Percentiles rank a stretch among this genome's conserved stretches.
Evolutionary conservation across 108 stramenopile species (phyloP).

Genomic region (Licmophora abbreviata): DNA sequence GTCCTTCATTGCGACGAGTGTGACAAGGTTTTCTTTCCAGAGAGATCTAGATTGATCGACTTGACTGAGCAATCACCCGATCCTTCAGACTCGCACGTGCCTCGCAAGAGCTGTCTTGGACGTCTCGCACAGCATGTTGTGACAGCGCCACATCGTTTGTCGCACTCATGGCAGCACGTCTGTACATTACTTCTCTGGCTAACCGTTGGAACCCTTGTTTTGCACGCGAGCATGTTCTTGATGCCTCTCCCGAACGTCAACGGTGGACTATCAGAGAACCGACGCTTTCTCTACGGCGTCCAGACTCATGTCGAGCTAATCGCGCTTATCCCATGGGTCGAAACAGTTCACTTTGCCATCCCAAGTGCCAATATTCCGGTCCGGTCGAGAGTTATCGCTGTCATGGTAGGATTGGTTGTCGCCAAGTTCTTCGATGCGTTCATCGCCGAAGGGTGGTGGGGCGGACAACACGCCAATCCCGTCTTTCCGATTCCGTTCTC

Average conservation of each 20-base stretch:
- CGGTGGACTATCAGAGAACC: slow-evolving; percentile 7
- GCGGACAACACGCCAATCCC: neutral
- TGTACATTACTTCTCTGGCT: slow-evolving; percentile 2
- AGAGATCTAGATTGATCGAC: no score
- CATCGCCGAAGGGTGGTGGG: slow-evolving; percentile 10
- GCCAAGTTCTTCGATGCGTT: slow-evolving; percentile 7
- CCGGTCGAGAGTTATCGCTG: slow-evolving; percentile 2
- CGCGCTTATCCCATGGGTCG: slow-evolving; percentile 8
- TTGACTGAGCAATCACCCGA: no score
- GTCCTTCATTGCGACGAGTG: no score
- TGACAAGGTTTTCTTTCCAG: no score
- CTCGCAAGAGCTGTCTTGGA: no score
- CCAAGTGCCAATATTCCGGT: slow-evolving; percentile 9
- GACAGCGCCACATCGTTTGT: slow-evolving; percentile 7
- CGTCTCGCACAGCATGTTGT: no score
- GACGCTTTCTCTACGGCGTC: slow-evolving; percentile 12
- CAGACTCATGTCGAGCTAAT: slow-evolving; percentile 9
- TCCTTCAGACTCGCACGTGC: no score
- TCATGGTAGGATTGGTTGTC: slow-evolving; percentile 4
- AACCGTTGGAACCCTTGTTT: slow-evolving; percentile 6
- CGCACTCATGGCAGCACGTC: slow-evolving; percentile 10
- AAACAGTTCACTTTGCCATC: slow-evolving; percentile 17
- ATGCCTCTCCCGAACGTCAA: slow-evolving; percentile 13
- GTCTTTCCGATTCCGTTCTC: slow-evolving; percentile 23
- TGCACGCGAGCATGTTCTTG: slow-evolving; percentile 11